phyloP scores from a whole-genome alignment of 768 basidiomycete genomes.

The Floccularia luteovirens region DNA sequence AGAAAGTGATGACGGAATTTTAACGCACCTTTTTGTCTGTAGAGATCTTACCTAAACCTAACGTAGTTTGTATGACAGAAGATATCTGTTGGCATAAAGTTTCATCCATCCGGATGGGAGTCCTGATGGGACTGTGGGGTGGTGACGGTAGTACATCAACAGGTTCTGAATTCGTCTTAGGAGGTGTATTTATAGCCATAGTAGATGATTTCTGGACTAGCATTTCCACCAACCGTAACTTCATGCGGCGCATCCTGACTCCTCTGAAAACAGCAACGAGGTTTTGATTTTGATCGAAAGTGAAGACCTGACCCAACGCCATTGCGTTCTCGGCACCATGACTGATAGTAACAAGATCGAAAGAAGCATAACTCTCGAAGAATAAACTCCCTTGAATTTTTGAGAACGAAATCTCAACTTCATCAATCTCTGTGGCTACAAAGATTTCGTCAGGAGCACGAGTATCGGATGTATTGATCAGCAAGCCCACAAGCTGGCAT shows the following conservation, averaged over 20 bases:
- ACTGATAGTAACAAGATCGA: slow-evolving; percentile 1
- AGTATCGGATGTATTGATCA: slow-evolving; percentile 3
- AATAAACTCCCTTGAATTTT: neutral
- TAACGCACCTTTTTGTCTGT: no score
- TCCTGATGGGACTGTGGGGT: no score
- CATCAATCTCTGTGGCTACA: slow-evolving; percentile 3
- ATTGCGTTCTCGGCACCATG: neutral
- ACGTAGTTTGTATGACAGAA: no score
- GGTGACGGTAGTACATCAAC: no score
- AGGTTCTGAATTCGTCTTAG: no score
- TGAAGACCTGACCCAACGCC: slow-evolving; percentile 5
- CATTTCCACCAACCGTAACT: neutral
- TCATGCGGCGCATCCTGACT: slow-evolving; percentile 3
- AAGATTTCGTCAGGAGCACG: slow-evolving; percentile 1
- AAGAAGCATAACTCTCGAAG: slow-evolving; percentile 4
- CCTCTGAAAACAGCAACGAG: slow-evolving; percentile 1
- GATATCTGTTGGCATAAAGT: no score
- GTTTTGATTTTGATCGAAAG: slow-evolving; percentile 1
- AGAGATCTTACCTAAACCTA: no score
- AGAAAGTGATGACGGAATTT: no score
- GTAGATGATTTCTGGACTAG: neutral
- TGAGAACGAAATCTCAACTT: slow-evolving; percentile 1
- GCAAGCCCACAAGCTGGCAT: slow-evolving; percentile 4
- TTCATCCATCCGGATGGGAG: no score
- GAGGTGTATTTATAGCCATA: no score